Evolutionary conservation across 208 protist species (phyloP).

Genomic region (Trypanosomatidae sp.): DNA sequence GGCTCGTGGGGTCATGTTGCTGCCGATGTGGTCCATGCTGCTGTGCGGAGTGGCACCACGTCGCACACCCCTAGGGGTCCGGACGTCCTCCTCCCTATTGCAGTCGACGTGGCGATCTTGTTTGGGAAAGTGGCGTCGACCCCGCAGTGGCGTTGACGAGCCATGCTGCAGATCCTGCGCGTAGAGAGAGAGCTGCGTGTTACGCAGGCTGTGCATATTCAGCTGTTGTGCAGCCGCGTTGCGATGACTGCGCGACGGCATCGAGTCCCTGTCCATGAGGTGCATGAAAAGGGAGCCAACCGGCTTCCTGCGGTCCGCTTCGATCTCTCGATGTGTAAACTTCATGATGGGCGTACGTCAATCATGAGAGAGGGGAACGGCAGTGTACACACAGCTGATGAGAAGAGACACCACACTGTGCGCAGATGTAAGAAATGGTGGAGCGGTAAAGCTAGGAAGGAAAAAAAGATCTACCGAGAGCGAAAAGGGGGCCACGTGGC

Average conservation of each 20-base stretch:
- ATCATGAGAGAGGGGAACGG: not conserved
- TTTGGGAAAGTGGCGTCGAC: slow-evolving; percentile 36
- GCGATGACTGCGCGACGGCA: slow-evolving; percentile 28
- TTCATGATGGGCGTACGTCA: slow-evolving; percentile 12
- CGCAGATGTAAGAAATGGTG: not conserved
- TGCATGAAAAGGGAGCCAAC: slow-evolving; percentile 71
- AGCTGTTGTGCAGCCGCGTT: slow-evolving; percentile 20
- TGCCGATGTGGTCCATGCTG: slow-evolving; percentile 35
- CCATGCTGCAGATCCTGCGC: slow-evolving; percentile 17
- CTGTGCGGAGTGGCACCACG: slow-evolving; percentile 2
- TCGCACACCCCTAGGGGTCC: slow-evolving; percentile 15
- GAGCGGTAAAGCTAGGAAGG: not conserved
- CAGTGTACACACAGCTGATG: too few species aligned
- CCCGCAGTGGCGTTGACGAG: slow-evolving; percentile 19
- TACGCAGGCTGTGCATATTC: slow-evolving; percentile 55
- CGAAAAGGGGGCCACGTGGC: not conserved
- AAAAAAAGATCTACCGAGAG: not conserved
- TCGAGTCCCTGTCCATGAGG: slow-evolving; percentile 52
- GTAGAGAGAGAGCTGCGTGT: slow-evolving; percentile 63
- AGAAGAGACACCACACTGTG: not conserved
- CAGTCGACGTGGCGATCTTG: slow-evolving; percentile 16
- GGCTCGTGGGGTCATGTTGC: slow-evolving; percentile 24
- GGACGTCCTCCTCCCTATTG: slow-evolving; percentile 1
- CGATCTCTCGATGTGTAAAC: slow-evolving; percentile 52
- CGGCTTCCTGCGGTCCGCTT: slow-evolving; percentile 49